Conservation (phyloP, 257 asterid genomes). For the Ophiorrhiza pumila region DNA sequence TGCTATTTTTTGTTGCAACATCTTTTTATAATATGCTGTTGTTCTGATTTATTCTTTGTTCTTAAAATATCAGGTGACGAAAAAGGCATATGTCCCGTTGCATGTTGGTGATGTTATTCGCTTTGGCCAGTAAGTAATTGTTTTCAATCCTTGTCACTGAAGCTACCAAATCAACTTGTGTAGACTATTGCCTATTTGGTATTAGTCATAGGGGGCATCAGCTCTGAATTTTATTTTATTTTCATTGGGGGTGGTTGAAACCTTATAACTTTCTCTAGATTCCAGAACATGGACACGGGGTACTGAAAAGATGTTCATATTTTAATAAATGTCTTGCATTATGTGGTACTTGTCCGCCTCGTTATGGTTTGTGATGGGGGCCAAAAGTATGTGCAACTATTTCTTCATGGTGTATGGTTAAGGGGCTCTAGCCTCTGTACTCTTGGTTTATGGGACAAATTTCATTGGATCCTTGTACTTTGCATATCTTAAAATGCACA, state of each 20-base stretch:
- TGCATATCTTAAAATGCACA: background rate
- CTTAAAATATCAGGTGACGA: constrained; percentile 52
- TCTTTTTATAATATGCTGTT: background rate
- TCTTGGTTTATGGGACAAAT: background rate
- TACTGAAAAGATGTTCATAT: background rate
- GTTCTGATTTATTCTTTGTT: constrained; percentile 8
- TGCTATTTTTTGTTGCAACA: background rate
- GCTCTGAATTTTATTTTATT: background rate
- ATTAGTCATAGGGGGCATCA: background rate
- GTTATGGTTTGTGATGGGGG: background rate
- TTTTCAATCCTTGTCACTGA: background rate
- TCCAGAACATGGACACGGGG: background rate
- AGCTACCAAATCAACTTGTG: background rate
- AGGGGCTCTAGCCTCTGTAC: background rate
- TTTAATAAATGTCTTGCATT: background rate
- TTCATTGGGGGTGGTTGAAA: background rate
- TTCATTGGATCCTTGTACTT: background rate
- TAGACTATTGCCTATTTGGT: background rate
- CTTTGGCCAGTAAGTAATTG: constrained; percentile 82
- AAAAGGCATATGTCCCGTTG: constrained; percentile 73
- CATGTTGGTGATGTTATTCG: constrained; percentile 94
- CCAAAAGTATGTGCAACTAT: background rate
- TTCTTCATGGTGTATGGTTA: background rate
- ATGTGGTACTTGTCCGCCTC: background rate
- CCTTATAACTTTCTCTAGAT: background rate